Evolutionary conservation across 176 grass and related monocot genomes (phyloP).

Genomic region (Olyra latifolia): DNA sequence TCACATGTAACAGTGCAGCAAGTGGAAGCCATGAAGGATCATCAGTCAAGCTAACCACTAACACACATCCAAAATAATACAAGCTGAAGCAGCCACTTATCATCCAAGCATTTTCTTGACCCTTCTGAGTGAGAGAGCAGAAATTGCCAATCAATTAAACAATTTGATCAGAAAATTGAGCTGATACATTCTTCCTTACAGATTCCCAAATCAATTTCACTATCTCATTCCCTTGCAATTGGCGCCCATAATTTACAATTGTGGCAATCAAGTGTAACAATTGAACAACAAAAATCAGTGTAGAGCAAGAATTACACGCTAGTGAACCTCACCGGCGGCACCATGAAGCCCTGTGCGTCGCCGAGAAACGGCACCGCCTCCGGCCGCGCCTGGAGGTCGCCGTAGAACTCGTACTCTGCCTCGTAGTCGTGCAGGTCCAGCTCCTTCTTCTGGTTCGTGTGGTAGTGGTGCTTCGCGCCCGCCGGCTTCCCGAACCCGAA

Average conservation of each 20-base stretch:
- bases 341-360: constrained; percentile 23
- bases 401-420: constrained; percentile 87
- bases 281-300: constrained; percentile 6
- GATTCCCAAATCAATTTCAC: neutral
- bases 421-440: constrained; percentile 80
- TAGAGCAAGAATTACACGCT: no score
- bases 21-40: neutral
- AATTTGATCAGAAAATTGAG: neutral
- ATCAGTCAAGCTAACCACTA: neutral
- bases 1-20: neutral
- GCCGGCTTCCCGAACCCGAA: constrained; percentile 81
- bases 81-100: neutral
- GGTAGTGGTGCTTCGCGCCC: constrained; percentile 75
- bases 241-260: constrained; percentile 24
- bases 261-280: neutral
- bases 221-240: neutral
- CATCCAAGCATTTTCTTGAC: neutral
- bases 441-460: constrained; percentile 72
- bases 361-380: constrained; percentile 61
- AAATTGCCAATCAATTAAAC: neutral
- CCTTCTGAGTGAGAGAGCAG: neutral
- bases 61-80: neutral
- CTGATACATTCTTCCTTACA: neutral
- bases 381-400: constrained; percentile 57
- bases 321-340: constrained; percentile 27